phyloP scores from a whole-genome alignment of 305 asterid species.

The Solanum hybrid region DNA sequence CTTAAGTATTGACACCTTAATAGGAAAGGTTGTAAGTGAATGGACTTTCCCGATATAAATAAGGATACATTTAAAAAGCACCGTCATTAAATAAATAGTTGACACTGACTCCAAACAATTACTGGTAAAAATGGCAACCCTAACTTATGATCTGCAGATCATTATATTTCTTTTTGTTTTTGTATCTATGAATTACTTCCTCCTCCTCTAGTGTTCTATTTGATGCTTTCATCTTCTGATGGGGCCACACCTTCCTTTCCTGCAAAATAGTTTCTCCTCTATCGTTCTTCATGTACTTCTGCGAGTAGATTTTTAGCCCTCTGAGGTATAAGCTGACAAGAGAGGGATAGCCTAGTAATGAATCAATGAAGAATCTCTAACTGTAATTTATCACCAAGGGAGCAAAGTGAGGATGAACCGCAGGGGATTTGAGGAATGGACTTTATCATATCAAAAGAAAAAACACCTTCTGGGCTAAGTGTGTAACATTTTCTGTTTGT shows the following conservation, averaged over 20 bases:
- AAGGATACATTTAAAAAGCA: background rate
- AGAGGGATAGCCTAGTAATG: background rate
- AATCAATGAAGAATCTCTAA: background rate
- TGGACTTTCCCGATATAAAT: background rate
- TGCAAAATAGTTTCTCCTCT: background rate
- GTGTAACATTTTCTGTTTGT: slow-evolving; percentile 9
- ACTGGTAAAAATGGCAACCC: background rate
- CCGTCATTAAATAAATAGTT: background rate
- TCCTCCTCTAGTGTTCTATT: background rate
- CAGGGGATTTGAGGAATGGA: background rate
- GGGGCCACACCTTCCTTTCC: background rate
- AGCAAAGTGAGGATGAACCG: background rate
- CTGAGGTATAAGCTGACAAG: background rate
- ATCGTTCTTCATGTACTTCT: background rate
- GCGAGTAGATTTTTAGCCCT: background rate
- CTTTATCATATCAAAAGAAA: background rate
- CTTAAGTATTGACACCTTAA: background rate
- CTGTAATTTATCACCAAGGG: background rate
- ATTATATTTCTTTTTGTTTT: background rate
- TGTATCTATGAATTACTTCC: background rate
- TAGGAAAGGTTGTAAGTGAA: background rate
- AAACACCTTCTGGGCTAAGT: background rate
- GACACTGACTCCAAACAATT: background rate
- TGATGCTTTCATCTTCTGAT: background rate
- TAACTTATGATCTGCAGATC: background rate